These are phyloP conservation scores for Naumovozyma castellii DNA, from an alignment of 805 yeast genomes.

Conservation along the genomic window DNA sequence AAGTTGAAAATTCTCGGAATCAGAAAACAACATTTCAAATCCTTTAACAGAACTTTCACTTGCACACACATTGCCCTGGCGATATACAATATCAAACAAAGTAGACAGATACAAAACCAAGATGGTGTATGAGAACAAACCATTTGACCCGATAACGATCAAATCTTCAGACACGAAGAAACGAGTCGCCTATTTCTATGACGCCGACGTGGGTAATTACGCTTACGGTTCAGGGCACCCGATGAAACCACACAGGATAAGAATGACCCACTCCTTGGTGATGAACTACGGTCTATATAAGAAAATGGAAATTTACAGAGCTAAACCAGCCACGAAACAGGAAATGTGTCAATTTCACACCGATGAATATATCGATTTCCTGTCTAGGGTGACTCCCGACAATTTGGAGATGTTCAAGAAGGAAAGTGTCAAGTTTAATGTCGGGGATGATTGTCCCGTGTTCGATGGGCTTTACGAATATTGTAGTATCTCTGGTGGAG, in stretches of 20 bases:
- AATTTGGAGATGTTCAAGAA: conserved; percentile 77
- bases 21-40: no score
- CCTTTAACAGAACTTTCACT: no score
- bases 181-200: conserved; percentile 72
- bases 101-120: no score
- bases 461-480: conserved; percentile 93
- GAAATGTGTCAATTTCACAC: conserved; percentile 98
- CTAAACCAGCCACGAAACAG: conserved; percentile 95
- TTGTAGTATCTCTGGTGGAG: conserved; percentile 83
- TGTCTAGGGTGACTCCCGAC: conserved; percentile 86
- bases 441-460: conserved; percentile 91
- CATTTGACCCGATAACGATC: conserved; percentile 54
- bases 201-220: conserved; percentile 92
- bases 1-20: no score
- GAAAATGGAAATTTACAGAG: conserved; percentile 94
- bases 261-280: conserved; percentile 95
- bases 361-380: conserved; percentile 90
- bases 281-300: conserved; percentile 96
- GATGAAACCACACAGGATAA: conserved; percentile 96
- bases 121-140: conserved; percentile 44
- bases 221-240: conserved; percentile 99
- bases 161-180: conserved; percentile 37
- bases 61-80: no score
- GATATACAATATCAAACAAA: no score
- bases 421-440: conserved; percentile 81